Conservation (phyloP, 202 grass and related monocot genomes). For the Panicum virgatum region DNA sequence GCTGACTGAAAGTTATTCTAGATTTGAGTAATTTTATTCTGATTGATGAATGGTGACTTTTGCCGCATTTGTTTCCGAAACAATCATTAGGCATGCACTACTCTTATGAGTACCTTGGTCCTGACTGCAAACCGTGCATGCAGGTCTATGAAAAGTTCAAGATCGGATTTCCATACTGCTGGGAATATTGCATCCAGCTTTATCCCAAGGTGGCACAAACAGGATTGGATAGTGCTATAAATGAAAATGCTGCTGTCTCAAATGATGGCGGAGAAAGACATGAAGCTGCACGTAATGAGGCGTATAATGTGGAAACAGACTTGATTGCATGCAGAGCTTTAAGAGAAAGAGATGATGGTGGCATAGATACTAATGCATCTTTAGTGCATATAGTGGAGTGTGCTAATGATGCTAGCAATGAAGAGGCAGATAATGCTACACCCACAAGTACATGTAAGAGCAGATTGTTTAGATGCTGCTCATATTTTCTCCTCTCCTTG, state of each 20-base stretch:
- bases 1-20: background rate
- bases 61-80: background rate
- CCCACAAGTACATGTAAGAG: background rate
- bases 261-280: slow-evolving; percentile 7
- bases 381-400: background rate
- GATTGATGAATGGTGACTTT: slow-evolving; percentile 4
- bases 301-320: background rate
- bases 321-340: slow-evolving; percentile 2
- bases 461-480: background rate
- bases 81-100: background rate
- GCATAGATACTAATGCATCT: background rate
- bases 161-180: slow-evolving; percentile 46
- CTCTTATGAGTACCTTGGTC: slow-evolving; percentile 14
- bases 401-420: background rate
- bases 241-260: slow-evolving; percentile 12
- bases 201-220: background rate
- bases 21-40: background rate
- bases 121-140: slow-evolving; percentile 19
- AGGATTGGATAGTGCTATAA: background rate
- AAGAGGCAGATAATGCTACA: background rate
- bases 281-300: slow-evolving; percentile 13
- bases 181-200: slow-evolving; percentile 32
- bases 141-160: slow-evolving; percentile 41
- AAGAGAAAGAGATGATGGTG: slow-evolving; percentile 4
- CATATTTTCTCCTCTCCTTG: slow-evolving; percentile 10